Base-by-base conservation (phyloP, 2,329 filamentous ascomycete species). In the Aspergillus piperis region DNA sequence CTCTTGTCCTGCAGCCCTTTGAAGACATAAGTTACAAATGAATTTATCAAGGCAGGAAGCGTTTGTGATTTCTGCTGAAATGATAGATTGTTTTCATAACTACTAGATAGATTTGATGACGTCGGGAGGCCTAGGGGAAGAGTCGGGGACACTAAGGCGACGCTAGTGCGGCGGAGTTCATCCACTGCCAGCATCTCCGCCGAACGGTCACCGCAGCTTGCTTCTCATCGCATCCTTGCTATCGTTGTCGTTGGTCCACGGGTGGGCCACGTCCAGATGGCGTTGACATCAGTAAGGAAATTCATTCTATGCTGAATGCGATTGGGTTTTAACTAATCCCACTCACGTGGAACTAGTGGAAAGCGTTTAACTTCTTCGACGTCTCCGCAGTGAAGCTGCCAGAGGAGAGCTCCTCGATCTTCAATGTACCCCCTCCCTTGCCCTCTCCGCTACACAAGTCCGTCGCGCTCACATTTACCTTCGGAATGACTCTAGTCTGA, bases 321-420 rank as follows among this genome's bases (percentile, higher is more conserved):
- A 8, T n/a, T 19, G 15, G 5, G 13, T 44, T n/a, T 5, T 10
- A 30, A 25, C 55, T 64, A 47, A 65, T 56, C 32, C 65, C 36
- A 66, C 53, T 3, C 27, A 11, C 8, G 38, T n/a, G 39, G 11
- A 5, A 8, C 7, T 66, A 96, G 94, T 98, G 95, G 94, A 97
- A 97, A 90, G 89, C 90, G 69, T 99, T 99, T 82, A 93, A 96
- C 84, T 99, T 99, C 88, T 98, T 99, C 86, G 92, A 97, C 80
- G 92, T 96, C 77, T 88, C 88, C 75, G 89, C 90, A 75, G 88
- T 97, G 77, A 87, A 89, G 73, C 84, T 93, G 70, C 85, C 84
- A 23, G 90, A 96, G 75, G 91, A 96, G 74, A 89, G 87, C 74
- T 87, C 88, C 68, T 84, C 87, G 72, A 84, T 92, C 73, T 90